A percentile compares a stretch with the other conserved stretches of the same genome.
Evolutionary conservation across 2,329 filamentous ascomycete genomes (phyloP).

Genomic region (Coniochaeta hoffmannii): DNA sequence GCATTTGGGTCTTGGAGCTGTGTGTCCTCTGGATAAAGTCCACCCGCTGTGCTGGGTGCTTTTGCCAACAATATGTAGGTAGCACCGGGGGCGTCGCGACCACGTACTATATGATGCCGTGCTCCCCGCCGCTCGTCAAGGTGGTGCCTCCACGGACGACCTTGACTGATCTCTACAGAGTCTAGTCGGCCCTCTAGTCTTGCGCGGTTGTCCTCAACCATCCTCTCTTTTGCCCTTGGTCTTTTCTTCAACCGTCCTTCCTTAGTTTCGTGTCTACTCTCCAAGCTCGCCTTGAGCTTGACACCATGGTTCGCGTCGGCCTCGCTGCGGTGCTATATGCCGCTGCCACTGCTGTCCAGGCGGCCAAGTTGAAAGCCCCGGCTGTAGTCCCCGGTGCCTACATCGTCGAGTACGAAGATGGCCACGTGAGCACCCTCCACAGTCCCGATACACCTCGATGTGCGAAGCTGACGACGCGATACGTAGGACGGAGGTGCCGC

Average conservation of each 20-base stretch:
- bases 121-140: background rate
- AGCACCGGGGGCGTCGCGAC: background rate
- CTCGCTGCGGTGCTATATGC: constrained; percentile 27
- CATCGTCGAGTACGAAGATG: constrained; percentile 46
- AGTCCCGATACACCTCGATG: constrained; percentile 4
- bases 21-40: background rate
- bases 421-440: constrained; percentile 28
- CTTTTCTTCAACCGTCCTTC: background rate
- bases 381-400: constrained; percentile 36
- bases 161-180: background rate
- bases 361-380: constrained; percentile 15
- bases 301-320: constrained; percentile 27
- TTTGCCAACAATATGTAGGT: background rate
- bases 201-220: background rate
- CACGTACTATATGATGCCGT: background rate
- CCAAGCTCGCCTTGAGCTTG: background rate
- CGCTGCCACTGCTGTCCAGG: constrained; percentile 20
- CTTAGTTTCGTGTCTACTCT: background rate
- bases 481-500: constrained; percentile 33
- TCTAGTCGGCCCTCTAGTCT: background rate
- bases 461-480: background rate
- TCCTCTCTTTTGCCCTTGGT: background rate
- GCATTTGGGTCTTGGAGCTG: too few species aligned
- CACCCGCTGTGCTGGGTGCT: background rate
- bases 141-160: background rate